Percentiles rank a stretch among this genome's conserved stretches.
These are phyloP conservation scores for Fusarium virguliforme DNA, from an alignment of 2,329 filamentous ascomycete genomes.

Conservation along the genomic window DNA sequence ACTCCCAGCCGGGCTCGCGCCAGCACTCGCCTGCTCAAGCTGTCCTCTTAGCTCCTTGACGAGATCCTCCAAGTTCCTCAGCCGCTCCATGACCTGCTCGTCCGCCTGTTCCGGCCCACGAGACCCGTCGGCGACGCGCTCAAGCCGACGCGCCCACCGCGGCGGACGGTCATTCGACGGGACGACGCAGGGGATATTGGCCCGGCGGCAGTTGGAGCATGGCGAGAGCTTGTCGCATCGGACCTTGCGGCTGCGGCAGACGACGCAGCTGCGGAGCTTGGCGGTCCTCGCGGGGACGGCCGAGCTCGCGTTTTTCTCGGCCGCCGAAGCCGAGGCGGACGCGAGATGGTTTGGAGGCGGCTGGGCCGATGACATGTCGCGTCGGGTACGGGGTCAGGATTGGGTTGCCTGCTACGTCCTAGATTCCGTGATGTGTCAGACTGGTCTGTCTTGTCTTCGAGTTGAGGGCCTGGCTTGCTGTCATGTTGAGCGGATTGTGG, in stretches of 20 bases:
- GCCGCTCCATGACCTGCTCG: constrained; percentile 64
- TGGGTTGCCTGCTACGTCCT: no score
- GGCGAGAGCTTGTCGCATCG: constrained; percentile 71
- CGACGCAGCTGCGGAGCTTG: constrained; percentile 65
- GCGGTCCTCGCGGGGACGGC: constrained; percentile 17
- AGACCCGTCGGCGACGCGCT: constrained; percentile 58
- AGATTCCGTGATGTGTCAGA: neutral
- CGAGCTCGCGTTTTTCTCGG: constrained; percentile 48
- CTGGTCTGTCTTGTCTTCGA: neutral
- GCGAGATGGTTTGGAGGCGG: constrained; percentile 20
- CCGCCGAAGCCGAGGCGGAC: constrained; percentile 39
- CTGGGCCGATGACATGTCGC: constrained; percentile 6
- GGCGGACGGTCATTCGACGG: constrained; percentile 67
- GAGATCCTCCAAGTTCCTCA: constrained; percentile 66
- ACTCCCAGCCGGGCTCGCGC: constrained; percentile 44
- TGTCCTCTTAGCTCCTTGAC: constrained; percentile 67
- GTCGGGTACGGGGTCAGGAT: neutral
- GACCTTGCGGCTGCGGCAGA: constrained; percentile 70
- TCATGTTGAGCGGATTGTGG: neutral
- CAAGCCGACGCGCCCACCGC: constrained; percentile 69
- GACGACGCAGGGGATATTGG: constrained; percentile 67
- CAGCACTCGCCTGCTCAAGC: constrained; percentile 60
- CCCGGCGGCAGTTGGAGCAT: constrained; percentile 71
- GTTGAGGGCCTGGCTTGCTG: neutral
- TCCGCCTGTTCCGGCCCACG: constrained; percentile 50